phyloP scores from a whole-genome alignment of 768 basidiomycete species.

The Lactarius vividus region DNA sequence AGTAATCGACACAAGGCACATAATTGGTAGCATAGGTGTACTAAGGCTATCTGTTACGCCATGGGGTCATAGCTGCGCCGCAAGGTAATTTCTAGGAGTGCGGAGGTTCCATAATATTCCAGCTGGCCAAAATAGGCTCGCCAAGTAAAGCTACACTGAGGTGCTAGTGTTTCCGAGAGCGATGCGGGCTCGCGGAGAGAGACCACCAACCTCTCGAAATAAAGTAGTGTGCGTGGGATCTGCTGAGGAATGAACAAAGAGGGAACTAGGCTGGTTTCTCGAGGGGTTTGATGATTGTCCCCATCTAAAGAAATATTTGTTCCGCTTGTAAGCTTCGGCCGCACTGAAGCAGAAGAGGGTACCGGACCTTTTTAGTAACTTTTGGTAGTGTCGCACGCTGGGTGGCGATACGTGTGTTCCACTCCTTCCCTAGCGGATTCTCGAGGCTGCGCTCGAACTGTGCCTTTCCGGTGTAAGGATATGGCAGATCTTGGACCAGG shows the following conservation, averaged over 20 bases:
- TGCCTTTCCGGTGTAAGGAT: constrained; percentile 89
- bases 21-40: neutral
- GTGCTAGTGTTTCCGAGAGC: neutral
- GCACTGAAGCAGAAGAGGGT: neutral
- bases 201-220: neutral
- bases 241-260: neutral
- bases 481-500: constrained; percentile 85
- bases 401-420: constrained; percentile 87
- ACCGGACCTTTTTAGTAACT: constrained; percentile 78
- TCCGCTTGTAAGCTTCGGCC: neutral
- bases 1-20: neutral
- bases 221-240: neutral
- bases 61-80: neutral
- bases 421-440: constrained; percentile 82
- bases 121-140: neutral
- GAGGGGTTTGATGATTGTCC: constrained; percentile 66
- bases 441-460: constrained; percentile 89
- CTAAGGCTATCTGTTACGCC: neutral
- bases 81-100: neutral
- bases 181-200: neutral
- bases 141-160: neutral
- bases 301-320: constrained; percentile 47
- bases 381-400: constrained; percentile 81
- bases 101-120: neutral
- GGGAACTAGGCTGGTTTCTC: constrained; percentile 46